Conservation (phyloP, 179 eudicot species). For the Pouteria campechiana region DNA sequence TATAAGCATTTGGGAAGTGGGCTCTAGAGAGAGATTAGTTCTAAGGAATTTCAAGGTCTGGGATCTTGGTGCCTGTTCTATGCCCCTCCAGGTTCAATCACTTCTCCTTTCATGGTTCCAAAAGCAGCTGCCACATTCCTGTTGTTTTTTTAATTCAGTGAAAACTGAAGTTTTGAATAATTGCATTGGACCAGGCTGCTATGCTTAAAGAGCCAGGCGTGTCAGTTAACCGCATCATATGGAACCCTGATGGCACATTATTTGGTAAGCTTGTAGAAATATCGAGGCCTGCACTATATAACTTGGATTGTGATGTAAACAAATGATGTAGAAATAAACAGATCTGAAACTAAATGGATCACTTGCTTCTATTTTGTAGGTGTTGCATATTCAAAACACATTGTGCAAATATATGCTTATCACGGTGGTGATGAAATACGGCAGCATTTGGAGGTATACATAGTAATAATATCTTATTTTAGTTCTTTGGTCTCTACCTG, state of each 20-base stretch:
- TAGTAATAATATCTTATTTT: not conserved
- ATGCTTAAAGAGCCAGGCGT: conserved; percentile 65
- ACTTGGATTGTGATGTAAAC: too few relatives aligned
- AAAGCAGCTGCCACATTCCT: too few relatives aligned
- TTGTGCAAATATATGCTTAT: conserved; percentile 81
- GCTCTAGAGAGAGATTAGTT: conserved; percentile 61
- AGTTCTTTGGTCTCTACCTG: not conserved
- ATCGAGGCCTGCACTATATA: not conserved
- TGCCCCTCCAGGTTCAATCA: conserved; percentile 63
- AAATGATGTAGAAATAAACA: not conserved
- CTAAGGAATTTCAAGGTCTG: conserved; percentile 70
- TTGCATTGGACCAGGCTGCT: conserved; percentile 36
- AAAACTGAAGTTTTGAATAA: not conserved
- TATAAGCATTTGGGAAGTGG: conserved; percentile 78
- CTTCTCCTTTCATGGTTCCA: not conserved
- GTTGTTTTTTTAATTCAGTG: too few relatives aligned
- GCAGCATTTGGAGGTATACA: conserved; percentile 68
- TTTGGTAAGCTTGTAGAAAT: conserved; percentile 41
- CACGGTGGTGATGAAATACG: conserved; percentile 59
- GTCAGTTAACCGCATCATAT: conserved; percentile 77
- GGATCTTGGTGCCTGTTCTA: conserved; percentile 64
- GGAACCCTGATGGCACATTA: conserved; percentile 93
- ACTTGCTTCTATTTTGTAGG: conserved; percentile 28
- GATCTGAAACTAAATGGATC: not conserved
- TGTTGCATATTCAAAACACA: conserved; percentile 85